Conservation (phyloP, 805 yeast genomes). For the Myxozyma melibiosi region DNA sequence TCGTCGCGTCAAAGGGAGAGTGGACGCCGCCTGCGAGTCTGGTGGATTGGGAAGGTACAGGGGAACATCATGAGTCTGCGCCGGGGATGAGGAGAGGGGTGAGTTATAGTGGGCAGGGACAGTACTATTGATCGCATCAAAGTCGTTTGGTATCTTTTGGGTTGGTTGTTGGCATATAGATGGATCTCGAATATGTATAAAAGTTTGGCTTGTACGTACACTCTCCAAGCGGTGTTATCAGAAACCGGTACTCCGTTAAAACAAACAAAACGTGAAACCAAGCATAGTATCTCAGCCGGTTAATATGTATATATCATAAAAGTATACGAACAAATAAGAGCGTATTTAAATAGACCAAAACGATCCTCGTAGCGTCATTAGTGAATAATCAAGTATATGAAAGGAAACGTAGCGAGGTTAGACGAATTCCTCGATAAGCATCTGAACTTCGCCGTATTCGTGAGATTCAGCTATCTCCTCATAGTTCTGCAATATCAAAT, state of each 20-base stretch:
- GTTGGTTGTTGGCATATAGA: no score
- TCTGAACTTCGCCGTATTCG: constrained; percentile 49
- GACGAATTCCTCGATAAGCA: constrained; percentile 29
- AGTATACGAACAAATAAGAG: neutral
- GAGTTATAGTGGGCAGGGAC: constrained; percentile 29
- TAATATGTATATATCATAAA: neutral
- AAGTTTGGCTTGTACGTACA: no score
- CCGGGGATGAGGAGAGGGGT: neutral
- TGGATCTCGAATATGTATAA: no score
- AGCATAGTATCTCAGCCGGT: no score
- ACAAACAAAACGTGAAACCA: no score
- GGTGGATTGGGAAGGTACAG: constrained; percentile 19
- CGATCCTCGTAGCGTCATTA: neutral
- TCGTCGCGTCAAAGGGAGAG: constrained; percentile 34
- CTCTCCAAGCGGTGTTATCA: no score
- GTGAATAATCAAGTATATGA: neutral
- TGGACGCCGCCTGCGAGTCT: constrained; percentile 38
- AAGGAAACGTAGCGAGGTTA: constrained; percentile 1
- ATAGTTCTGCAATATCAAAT: constrained; percentile 49
- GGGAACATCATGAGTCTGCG: constrained; percentile 5
- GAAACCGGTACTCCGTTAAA: no score
- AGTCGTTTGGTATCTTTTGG: no score
- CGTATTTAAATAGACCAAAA: neutral
- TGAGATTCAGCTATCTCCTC: constrained; percentile 83
- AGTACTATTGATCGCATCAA: constrained; percentile 17